phyloP scores from a whole-genome alignment of 139 green algal genomes.

The Chloropicon primus region DNA sequence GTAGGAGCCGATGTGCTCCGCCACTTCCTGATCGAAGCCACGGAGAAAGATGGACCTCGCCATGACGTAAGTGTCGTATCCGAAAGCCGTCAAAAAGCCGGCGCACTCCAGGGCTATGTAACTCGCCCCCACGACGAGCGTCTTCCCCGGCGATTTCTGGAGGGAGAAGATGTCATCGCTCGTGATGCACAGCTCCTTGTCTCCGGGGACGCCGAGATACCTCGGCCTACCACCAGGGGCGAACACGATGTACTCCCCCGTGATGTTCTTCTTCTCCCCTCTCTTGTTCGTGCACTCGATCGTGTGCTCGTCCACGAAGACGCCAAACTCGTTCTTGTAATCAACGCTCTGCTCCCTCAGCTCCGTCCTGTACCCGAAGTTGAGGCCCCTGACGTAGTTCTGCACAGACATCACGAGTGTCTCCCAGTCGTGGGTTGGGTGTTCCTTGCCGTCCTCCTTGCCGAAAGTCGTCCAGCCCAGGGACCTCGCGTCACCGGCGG shows the following conservation, averaged over 20 bases:
- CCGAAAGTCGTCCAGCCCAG: slow-evolving; percentile 22
- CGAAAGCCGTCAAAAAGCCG: slow-evolving; percentile 23
- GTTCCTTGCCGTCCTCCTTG: background rate
- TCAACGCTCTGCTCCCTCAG: slow-evolving; percentile 28
- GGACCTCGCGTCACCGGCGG: slow-evolving; percentile 30
- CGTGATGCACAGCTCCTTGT: slow-evolving; percentile 36
- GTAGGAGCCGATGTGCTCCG: slow-evolving; percentile 28
- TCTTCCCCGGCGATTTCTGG: slow-evolving; percentile 24
- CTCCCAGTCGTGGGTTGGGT: background rate
- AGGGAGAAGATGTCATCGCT: slow-evolving; percentile 36
- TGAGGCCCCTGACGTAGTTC: slow-evolving; percentile 35
- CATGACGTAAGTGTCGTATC: slow-evolving; percentile 28
- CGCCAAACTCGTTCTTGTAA: slow-evolving; percentile 32
- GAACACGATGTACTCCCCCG: slow-evolving; percentile 27
- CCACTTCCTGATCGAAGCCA: slow-evolving; percentile 35
- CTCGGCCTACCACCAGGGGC: slow-evolving; percentile 37
- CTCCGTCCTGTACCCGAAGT: slow-evolving; percentile 33
- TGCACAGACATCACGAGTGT: slow-evolving; percentile 29
- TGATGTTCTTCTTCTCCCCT: slow-evolving; percentile 17
- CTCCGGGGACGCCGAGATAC: slow-evolving; percentile 31
- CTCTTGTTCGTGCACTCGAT: slow-evolving; percentile 24
- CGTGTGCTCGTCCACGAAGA: slow-evolving; percentile 26
- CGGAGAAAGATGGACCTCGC: slow-evolving; percentile 29
- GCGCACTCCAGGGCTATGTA: slow-evolving; percentile 40
- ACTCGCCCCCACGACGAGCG: slow-evolving; percentile 27